phyloP scores from a whole-genome alignment of 1,284 basidiomycete species.

The Microbotryomycetes sp. region DNA sequence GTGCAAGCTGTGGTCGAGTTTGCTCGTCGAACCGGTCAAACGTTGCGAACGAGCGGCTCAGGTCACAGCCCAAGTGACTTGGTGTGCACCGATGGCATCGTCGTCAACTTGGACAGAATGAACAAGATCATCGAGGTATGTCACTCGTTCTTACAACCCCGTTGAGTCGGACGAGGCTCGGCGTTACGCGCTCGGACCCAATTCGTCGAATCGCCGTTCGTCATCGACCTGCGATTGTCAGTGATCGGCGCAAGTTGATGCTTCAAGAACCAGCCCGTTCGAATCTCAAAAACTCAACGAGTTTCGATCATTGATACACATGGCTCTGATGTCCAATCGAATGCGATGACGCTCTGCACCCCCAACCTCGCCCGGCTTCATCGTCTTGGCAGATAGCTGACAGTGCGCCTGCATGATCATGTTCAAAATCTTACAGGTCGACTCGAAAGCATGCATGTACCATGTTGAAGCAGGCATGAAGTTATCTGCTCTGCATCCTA shows the following conservation, averaged over 20 bases:
- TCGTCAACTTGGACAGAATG: conserved; percentile 68
- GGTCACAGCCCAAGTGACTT: conserved; percentile 92
- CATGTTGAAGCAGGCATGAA: conserved; percentile 71
- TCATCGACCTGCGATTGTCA: background rate
- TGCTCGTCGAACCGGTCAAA: conserved; percentile 63
- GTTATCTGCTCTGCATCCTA: conserved; percentile 48
- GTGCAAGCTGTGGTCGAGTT: conserved; percentile 76
- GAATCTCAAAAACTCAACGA: too few species aligned
- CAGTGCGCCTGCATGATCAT: background rate
- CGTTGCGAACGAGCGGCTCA: conserved; percentile 75
- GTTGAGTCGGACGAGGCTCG: conserved; percentile 7
- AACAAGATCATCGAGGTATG: conserved; percentile 66
- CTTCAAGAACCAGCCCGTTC: background rate
- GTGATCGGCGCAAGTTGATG: background rate
- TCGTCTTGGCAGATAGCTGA: background rate
- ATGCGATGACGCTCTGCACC: too few species aligned
- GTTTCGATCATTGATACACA: too few species aligned
- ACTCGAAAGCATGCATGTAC: conserved; percentile 62
- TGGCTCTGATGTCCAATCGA: too few species aligned
- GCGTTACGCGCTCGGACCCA: conserved; percentile 1
- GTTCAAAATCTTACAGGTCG: conserved; percentile 52
- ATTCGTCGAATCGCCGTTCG: background rate
- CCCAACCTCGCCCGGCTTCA: background rate
- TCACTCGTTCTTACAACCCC: conserved; percentile 33
- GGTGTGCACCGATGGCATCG: conserved; percentile 64